phyloP scores from a whole-genome alignment of 169 alveolate genomes.

The Prorocentrum cordatum region DNA sequence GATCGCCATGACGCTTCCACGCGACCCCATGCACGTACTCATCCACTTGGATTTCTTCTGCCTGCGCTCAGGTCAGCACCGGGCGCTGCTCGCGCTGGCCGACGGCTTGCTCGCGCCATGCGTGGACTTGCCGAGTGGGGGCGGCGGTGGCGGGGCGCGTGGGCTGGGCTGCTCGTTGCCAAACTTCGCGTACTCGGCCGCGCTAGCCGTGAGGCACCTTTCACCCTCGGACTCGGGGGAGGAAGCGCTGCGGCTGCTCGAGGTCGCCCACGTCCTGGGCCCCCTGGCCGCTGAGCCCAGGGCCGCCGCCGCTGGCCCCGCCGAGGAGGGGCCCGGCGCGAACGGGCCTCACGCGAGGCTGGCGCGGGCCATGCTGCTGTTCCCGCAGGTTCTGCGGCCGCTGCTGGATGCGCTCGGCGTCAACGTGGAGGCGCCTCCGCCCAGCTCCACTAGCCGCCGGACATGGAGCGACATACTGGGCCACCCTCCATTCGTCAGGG shows the following conservation, averaged over 20 bases:
- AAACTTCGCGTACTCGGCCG: slow-evolving; percentile 38
- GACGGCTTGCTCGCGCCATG: neutral
- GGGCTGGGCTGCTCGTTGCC: slow-evolving; percentile 28
- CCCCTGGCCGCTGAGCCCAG: neutral
- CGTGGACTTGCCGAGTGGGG: neutral
- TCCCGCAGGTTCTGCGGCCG: slow-evolving; percentile 18
- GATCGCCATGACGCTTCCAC: slow-evolving; percentile 15
- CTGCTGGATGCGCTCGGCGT: neutral
- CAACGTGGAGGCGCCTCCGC: slow-evolving; percentile 8
- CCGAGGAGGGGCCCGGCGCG: neutral
- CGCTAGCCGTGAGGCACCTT: slow-evolving; percentile 35
- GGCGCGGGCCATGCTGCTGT: slow-evolving; percentile 53
- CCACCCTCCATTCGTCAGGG: neutral
- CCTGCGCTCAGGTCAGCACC: slow-evolving; percentile 12
- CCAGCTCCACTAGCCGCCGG: neutral
- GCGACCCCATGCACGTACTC: slow-evolving; percentile 28
- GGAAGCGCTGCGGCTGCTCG: too few species aligned
- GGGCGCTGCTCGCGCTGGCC: neutral
- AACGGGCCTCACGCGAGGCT: slow-evolving; percentile 8
- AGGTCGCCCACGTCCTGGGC: neutral
- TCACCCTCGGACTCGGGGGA: too few species aligned
- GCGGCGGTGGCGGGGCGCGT: neutral
- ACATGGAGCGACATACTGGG: neutral
- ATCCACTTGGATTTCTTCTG: slow-evolving; percentile 22
- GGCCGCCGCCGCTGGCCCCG: neutral